These are phyloP conservation scores for Plantago coronopus DNA, from an alignment of 305 asterid genomes.

Conservation along the genomic window DNA sequence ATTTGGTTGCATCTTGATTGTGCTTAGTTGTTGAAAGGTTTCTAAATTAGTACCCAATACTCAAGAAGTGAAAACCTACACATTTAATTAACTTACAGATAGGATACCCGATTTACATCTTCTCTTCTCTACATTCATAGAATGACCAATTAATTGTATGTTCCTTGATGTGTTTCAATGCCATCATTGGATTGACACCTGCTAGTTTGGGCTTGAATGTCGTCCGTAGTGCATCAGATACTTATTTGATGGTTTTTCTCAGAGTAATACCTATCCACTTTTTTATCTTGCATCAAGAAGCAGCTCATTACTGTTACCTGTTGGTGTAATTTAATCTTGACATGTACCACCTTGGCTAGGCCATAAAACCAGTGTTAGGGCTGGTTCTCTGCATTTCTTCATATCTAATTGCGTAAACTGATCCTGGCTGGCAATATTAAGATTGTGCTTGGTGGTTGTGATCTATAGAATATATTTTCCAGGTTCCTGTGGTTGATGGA, in stretches of 20 bases:
- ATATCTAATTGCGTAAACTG: conserved; percentile 13
- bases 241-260: no score
- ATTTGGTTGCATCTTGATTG: conserved; percentile 2
- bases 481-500: conserved; percentile 99
- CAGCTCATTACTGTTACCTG: no score
- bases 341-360: not conserved
- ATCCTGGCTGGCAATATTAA: not conserved
- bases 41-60: not conserved
- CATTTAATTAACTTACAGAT: no score
- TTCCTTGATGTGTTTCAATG: no score
- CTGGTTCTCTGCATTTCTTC: conserved; percentile 5
- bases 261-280: not conserved
- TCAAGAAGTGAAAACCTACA: no score
- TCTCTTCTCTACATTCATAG: no score
- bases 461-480: conserved; percentile 21
- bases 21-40: conserved; percentile 21
- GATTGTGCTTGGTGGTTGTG: conserved; percentile 17
- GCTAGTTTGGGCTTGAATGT: no score
- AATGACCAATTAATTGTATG: no score
- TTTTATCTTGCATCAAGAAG: not conserved
- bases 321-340: not conserved
- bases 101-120: no score
- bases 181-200: no score
- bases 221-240: no score
- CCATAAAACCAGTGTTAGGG: no score